Base-by-base conservation (phyloP, 345 rosid species). In the Cardamine occulta region DNA sequence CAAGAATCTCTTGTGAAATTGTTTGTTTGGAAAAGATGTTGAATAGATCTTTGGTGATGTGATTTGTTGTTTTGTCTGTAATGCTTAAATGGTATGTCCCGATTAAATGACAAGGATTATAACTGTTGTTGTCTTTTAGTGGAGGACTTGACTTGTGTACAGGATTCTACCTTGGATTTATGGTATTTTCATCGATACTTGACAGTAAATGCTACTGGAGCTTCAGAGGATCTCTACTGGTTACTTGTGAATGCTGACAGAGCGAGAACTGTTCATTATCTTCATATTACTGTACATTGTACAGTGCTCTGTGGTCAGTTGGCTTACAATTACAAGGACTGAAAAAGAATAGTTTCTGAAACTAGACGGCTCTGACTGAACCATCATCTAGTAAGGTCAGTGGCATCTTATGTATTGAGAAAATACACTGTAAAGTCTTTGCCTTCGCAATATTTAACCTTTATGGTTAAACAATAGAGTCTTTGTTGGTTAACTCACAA, bases 21-120 rank as follows among this genome's bases (percentile, higher is more conserved):
- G 0, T 23, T 15, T 23, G n/a, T 26, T 21, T 26, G 26, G 17
- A 28, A 42, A 65, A 48, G 24, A 37, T 11, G 7, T 29, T 60
- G 74, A 55, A 8, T 59, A 24, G 60, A 59, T 31, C 35, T 51
- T 58, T 58, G 63, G 64, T 65, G 64, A 78, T 72, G 49, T 78
- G 77, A 72, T 66, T 32, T 51, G 73, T 34, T 72, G 64, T 78
- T 78, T 78, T 70, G 77, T 72, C 32, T 21, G 61, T 66, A 29
- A 44, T 78, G 53, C 42, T 42, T 58, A 58, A 64, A 58, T 72
- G 77, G 63, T 72, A 19, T 72, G 61, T 28, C 67, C 34, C 18
- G 1, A 7, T 34, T 24, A 54, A 53, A 42, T 47, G 75, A 76
- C 40, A 76, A 37, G 7, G 59, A 70, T 62, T 32, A 45, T 54